A percentile compares a stretch with the other conserved stretches of the same genome.
phyloP scores from a whole-genome alignment of 305 asterid species.

The Solanum hybrid region DNA sequence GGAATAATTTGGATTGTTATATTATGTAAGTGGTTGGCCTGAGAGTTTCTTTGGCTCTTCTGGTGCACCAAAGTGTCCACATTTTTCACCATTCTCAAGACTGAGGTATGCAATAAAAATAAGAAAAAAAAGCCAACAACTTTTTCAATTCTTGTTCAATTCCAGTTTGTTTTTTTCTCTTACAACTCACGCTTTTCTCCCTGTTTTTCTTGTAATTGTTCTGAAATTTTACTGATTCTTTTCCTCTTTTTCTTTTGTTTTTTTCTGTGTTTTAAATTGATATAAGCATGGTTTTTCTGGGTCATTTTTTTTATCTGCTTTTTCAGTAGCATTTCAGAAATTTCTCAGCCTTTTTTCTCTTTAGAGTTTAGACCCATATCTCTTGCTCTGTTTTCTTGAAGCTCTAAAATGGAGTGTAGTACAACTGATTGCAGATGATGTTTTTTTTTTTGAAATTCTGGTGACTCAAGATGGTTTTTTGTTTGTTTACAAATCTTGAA shows the following conservation, averaged over 20 bases:
- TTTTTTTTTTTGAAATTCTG: neutral
- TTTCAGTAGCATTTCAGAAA: neutral
- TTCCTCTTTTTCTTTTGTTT: neutral
- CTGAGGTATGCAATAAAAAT: neutral
- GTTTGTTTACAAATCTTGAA: neutral
- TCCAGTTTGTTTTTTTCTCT: neutral
- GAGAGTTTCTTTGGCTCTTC: slow-evolving; percentile 40
- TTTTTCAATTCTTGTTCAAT: neutral
- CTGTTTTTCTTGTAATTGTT: neutral
- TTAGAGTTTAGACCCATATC: neutral
- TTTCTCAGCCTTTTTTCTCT: neutral
- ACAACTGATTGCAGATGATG: neutral
- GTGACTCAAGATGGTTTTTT: neutral
- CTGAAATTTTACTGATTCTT: neutral
- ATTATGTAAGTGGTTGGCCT: slow-evolving; percentile 29
- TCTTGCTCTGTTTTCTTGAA: neutral
- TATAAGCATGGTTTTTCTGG: neutral
- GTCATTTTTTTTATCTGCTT: neutral
- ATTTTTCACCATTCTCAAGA: slow-evolving; percentile 14
- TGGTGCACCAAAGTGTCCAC: slow-evolving; percentile 20
- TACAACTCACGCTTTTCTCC: neutral
- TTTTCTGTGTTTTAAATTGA: neutral
- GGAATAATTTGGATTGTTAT: slow-evolving; percentile 7
- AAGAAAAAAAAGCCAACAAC: neutral
- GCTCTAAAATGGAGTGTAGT: neutral